phyloP scores from a whole-genome alignment of 208 protist species.

The Acanthamoeba royreba region DNA sequence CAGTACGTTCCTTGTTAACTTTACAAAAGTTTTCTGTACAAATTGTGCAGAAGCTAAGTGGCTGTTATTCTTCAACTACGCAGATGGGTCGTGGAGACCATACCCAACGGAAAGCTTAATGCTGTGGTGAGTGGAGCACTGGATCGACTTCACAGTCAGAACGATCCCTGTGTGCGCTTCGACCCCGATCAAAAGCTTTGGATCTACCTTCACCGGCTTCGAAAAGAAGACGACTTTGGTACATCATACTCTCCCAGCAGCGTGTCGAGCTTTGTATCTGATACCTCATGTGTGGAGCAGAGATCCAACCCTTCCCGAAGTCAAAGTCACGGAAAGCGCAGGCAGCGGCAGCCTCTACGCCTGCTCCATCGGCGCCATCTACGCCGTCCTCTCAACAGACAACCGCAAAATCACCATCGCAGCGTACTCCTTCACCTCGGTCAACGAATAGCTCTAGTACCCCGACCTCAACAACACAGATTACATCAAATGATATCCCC shows the following conservation, averaged over 20 bases:
- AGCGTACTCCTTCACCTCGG: no score
- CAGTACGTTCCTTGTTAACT: constrained; percentile 45
- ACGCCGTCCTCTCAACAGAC: neutral
- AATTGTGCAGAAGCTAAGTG: no score
- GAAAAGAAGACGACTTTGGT: constrained; percentile 39
- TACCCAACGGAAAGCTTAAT: constrained; percentile 25
- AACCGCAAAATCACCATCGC: neutral
- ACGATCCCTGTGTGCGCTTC: constrained; percentile 53
- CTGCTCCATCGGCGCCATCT: neutral
- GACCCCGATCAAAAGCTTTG: constrained; percentile 57
- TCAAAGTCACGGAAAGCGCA: neutral
- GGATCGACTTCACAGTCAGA: constrained; percentile 50
- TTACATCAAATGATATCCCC: no score
- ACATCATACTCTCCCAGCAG: neutral
- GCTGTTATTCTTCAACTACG: neutral
- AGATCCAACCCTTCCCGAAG: neutral
- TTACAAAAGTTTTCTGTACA: no score
- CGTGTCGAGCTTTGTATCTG: neutral
- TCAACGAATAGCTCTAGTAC: no score
- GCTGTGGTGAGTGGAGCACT: constrained; percentile 48
- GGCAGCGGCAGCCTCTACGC: no score
- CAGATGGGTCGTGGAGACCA: constrained; percentile 40
- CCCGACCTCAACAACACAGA: no score
- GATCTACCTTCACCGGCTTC: constrained; percentile 41
- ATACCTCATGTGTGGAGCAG: no score